Evolutionary conservation across 441 rosid genomes (phyloP).

Genomic region (Pelargonium exstipulatum): DNA sequence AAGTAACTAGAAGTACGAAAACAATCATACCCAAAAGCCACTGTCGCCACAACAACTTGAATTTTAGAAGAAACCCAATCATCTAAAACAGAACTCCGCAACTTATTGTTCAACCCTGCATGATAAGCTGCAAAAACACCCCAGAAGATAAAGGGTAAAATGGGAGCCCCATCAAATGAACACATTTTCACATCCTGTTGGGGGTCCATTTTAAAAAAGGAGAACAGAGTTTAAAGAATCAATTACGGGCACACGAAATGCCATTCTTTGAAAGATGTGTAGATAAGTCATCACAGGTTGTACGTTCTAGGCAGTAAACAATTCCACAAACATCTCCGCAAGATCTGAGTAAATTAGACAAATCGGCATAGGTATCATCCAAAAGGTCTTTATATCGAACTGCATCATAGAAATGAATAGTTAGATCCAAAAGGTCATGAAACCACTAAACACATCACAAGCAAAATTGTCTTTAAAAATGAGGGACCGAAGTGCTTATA

Average conservation of each 20-base stretch:
- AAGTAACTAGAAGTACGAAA: conserved; percentile 14
- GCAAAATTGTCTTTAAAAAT: not conserved
- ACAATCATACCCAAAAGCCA: conserved; percentile 82
- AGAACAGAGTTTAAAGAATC: conserved; percentile 14
- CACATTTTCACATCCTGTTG: no score
- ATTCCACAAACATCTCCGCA: conserved; percentile 72
- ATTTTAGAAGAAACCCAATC: conserved; percentile 85
- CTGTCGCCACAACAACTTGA: conserved; percentile 97
- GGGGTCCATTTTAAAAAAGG: not conserved
- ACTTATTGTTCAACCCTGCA: conserved; percentile 77
- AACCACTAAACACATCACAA: conserved; percentile 4
- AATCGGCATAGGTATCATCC: conserved; percentile 65
- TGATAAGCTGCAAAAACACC: conserved; percentile 66
- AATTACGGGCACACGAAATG: conserved; percentile 78
- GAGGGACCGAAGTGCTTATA: not conserved
- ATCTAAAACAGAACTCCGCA: conserved; percentile 72
- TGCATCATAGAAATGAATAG: conserved; percentile 28
- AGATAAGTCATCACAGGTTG: conserved; percentile 86
- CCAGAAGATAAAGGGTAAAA: conserved; percentile 17
- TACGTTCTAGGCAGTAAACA: conserved; percentile 89
- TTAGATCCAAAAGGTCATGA: conserved; percentile 1
- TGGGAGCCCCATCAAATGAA: not conserved
- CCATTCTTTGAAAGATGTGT: conserved; percentile 61
- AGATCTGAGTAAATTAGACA: conserved; percentile 59
- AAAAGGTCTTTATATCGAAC: conserved; percentile 89